Evolutionary conservation across 2,329 filamentous ascomycete species (phyloP).

Genomic region (Cadophora luteo-olivacea): DNA sequence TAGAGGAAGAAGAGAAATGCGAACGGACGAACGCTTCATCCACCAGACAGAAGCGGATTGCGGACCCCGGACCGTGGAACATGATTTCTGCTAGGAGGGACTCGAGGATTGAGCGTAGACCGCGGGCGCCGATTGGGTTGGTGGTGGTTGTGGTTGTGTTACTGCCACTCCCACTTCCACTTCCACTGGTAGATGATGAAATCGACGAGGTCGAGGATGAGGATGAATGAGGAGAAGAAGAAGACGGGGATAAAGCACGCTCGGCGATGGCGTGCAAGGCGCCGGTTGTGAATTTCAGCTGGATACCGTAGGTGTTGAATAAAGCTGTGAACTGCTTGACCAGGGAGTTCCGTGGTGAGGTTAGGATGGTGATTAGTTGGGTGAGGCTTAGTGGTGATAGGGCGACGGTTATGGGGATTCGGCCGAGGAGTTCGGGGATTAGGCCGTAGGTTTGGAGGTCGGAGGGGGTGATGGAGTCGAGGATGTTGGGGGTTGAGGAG

Average conservation of each 20-base stretch:
- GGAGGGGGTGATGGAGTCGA: conserved; percentile 69
- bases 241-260: conserved; percentile 44
- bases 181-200: background rate
- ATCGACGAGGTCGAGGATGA: conserved; percentile 1
- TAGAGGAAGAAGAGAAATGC: conserved; percentile 14
- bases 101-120: conserved; percentile 82
- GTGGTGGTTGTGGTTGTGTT: conserved; percentile 47
- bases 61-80: conserved; percentile 72
- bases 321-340: conserved; percentile 88
- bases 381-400: conserved; percentile 74
- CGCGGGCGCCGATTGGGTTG: conserved; percentile 73
- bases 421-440: conserved; percentile 95
- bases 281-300: conserved; percentile 81
- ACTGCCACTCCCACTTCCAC: conserved; percentile 49
- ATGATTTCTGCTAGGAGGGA: conserved; percentile 79
- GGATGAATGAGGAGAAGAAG: conserved; percentile 50
- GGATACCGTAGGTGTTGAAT: conserved; percentile 76
- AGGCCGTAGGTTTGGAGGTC: conserved; percentile 88
- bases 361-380: conserved; percentile 84
- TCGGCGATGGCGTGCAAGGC: conserved; percentile 84
- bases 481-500: conserved; percentile 19
- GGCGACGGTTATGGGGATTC: conserved; percentile 88
- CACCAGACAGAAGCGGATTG: conserved; percentile 74
- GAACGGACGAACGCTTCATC: conserved; percentile 58
- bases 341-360: conserved; percentile 88